Evolutionary conservation across 441 rosid genomes (phyloP), one percentile per base, ranked within the genome.

Genomic region (Gossypium trilobum): DNA sequence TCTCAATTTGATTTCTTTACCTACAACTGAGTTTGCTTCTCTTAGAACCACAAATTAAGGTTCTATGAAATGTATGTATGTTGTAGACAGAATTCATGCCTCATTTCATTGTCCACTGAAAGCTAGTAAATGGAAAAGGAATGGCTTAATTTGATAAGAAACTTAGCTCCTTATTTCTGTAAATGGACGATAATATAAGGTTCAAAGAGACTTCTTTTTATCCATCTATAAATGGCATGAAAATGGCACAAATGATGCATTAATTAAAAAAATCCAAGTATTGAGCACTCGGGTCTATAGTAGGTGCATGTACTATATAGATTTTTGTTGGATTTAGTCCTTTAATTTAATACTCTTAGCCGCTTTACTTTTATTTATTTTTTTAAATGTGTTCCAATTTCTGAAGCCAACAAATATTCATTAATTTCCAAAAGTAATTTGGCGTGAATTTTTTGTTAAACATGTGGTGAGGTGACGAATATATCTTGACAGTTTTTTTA

Each of bases 71-170:
- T 36, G 67, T 61, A 62, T 42, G 19, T 19, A 62, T 42, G 31
- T 39, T 19, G 57, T 65, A n/a, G 70, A 46, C 9, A 66, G 33
- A 46, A 44, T 6, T 22, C 42, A 59, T 25, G 64, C 16, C 33
- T 13, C n/a, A 10, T 57, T 57, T 57, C 27, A n/a, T 66, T 66
- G 17, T 66, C 8, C 7, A 5, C 4, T 8, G 46, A 44, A 4
- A 44, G 36, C 13, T 22, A 65, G 70, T 44, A 2, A 44, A 44
- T 66, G 19, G 55, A 29, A 13, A 13, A 44, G 27, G 19, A 65
- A 20, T 22, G 70, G 20, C 33, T 65, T 46, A 13, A 65, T 65
- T 65, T 46, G 70, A 65, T 42, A 42, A 63, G 68, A 19, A 36
- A 63, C 9, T 58, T 58, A 33, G 14, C 8, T 9, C 46, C 48